phyloP scores from a whole-genome alignment of 805 yeast species.

The Helenozyma baotianmanensis region DNA sequence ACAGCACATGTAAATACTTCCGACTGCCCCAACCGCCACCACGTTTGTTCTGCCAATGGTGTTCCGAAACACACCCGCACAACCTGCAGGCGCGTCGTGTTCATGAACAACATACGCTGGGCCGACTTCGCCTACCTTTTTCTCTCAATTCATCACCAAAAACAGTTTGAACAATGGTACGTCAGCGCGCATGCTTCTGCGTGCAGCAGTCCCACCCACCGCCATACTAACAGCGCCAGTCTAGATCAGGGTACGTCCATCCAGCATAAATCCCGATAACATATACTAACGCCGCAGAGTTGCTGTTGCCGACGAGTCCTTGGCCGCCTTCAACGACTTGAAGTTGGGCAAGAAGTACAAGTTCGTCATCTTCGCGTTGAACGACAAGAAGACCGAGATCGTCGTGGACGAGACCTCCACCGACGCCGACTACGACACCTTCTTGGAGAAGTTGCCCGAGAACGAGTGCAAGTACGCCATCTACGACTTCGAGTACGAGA shows the following conservation, averaged over 20 bases:
- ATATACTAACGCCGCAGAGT: slow-evolving; percentile 32
- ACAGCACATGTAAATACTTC: too few relatives aligned
- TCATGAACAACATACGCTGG: not conserved
- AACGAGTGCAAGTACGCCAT: slow-evolving; percentile 95
- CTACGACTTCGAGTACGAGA: slow-evolving; percentile 94
- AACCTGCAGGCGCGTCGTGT: not conserved
- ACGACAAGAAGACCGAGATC: slow-evolving; percentile 84
- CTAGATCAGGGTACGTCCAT: slow-evolving; percentile 23
- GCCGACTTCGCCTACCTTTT: not conserved
- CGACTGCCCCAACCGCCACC: too few relatives aligned
- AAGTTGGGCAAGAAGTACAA: slow-evolving; percentile 89
- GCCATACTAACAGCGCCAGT: slow-evolving; percentile 11
- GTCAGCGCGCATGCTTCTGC: too few relatives aligned
- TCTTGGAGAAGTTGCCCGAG: slow-evolving; percentile 88
- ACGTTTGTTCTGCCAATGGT: too few relatives aligned
- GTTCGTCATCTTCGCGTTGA: slow-evolving; percentile 76
- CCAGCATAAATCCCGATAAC: too few relatives aligned
- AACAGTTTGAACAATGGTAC: too few relatives aligned
- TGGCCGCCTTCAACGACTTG: slow-evolving; percentile 90
- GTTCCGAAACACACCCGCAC: too few relatives aligned
- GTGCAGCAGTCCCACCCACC: too few relatives aligned
- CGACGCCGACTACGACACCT: slow-evolving; percentile 73
- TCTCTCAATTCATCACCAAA: too few relatives aligned
- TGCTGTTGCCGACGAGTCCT: slow-evolving; percentile 70
- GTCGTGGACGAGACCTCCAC: slow-evolving; percentile 81